phyloP scores from a whole-genome alignment of 768 basidiomycete genomes.

The Tubosaeta brunneosetosa region DNA sequence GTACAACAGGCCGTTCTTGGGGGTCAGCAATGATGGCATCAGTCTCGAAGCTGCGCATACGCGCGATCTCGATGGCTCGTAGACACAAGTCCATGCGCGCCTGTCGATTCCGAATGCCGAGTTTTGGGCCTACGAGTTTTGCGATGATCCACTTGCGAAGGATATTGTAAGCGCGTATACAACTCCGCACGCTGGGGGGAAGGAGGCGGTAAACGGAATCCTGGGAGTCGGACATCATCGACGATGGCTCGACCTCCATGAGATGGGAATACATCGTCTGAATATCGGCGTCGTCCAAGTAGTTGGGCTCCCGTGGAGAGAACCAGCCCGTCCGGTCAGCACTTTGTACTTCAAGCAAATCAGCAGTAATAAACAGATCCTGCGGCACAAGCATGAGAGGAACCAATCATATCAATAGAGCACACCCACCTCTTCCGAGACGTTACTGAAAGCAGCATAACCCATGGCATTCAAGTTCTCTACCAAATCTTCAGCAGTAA shows the following conservation, averaged over 20 bases:
- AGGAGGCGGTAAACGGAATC: conserved; percentile 70
- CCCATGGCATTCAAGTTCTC: conserved; percentile 76
- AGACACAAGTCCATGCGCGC: conserved; percentile 69
- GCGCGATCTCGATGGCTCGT: conserved; percentile 68
- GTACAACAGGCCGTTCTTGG: conserved; percentile 58
- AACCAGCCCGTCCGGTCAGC: conserved; percentile 82
- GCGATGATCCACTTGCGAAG: conserved; percentile 77
- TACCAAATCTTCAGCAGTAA: conserved; percentile 67
- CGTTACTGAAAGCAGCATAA: conserved; percentile 66
- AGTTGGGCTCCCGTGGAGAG: conserved; percentile 45
- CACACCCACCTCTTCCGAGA: conserved; percentile 64
- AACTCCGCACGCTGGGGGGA: conserved; percentile 71
- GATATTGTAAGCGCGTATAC: conserved; percentile 70
- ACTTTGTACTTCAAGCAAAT: conserved; percentile 76
- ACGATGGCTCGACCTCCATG: conserved; percentile 67
- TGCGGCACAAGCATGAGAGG: conserved; percentile 25
- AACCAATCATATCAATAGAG: neutral
- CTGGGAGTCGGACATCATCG: conserved; percentile 65
- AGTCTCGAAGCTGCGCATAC: conserved; percentile 52
- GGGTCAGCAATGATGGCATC: conserved; percentile 31
- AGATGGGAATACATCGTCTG: conserved; percentile 75
- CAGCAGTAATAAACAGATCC: conserved; percentile 76
- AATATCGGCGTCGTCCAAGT: conserved; percentile 64
- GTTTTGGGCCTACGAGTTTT: conserved; percentile 57
- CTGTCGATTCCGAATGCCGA: conserved; percentile 63